Percentiles rank a stretch among this genome's conserved stretches.
phyloP scores from a whole-genome alignment of 139 green algal genomes.

The Chlorella sp. region DNA sequence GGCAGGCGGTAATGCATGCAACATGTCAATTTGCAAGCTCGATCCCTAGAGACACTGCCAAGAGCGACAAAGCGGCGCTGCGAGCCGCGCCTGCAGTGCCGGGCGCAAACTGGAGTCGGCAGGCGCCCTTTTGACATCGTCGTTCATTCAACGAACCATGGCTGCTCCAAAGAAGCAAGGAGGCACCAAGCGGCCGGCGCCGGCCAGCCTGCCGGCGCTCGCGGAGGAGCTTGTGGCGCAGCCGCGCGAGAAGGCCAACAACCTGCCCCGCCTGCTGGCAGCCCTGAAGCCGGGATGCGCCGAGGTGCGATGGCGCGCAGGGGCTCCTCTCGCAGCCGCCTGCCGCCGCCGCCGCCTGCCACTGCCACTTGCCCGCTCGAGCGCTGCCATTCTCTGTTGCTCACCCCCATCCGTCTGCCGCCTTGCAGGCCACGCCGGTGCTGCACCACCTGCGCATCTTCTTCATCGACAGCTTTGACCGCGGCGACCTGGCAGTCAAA shows the following conservation, averaged over 20 bases:
- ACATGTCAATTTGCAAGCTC: no score
- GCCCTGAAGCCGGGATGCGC: not conserved
- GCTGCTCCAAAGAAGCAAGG: not conserved
- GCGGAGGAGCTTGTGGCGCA: constrained; percentile 18
- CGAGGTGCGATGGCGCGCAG: not conserved
- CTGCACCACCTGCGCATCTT: constrained; percentile 31
- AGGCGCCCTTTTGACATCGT: no score
- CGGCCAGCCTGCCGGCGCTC: constrained; percentile 5
- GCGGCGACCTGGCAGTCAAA: constrained; percentile 18
- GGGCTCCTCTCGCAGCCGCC: no score
- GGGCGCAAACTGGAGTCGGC: no score
- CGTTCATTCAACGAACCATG: not conserved
- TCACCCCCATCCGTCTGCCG: not conserved
- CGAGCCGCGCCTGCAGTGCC: no score
- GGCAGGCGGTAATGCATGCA: no score
- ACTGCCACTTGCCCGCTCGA: not conserved
- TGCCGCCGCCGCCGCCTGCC: not conserved
- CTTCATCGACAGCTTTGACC: constrained; percentile 31
- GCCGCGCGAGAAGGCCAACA: constrained; percentile 41
- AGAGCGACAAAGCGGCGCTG: no score
- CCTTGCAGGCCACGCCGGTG: constrained; percentile 2
- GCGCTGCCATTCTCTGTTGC: not conserved
- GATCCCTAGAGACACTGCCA: no score
- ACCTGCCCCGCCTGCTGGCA: constrained; percentile 33
- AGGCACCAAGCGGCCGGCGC: not conserved